phyloP scores from a whole-genome alignment of 306 rosid species.

The Trifolium subterraneum region DNA sequence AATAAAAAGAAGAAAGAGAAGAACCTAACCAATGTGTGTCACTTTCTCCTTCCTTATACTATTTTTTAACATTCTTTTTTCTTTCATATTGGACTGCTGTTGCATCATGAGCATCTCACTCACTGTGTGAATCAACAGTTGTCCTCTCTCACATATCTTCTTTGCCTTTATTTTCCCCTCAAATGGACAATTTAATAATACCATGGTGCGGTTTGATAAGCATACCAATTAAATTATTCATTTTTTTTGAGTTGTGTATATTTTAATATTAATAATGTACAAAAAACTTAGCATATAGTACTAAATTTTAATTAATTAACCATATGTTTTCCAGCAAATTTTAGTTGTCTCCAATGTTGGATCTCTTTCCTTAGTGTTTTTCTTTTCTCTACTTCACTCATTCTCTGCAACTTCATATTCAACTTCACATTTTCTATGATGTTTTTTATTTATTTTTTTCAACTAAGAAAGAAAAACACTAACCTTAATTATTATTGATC shows the following conservation, averaged over 20 bases:
- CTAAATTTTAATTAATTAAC: conserved; percentile 33
- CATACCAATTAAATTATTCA: conserved; percentile 31
- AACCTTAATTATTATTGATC: conserved; percentile 27
- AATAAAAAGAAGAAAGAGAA: conserved; percentile 1
- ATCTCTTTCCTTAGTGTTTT: conserved; percentile 45
- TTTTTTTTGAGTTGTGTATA: neutral
- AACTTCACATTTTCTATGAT: conserved; percentile 27
- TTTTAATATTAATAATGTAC: conserved; percentile 39
- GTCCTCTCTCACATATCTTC: conserved; percentile 27
- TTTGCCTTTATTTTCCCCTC: neutral
- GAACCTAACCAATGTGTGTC: neutral
- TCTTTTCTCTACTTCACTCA: neutral
- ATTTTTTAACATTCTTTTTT: conserved; percentile 30
- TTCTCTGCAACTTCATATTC: too few species aligned
- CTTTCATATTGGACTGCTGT: conserved; percentile 41
- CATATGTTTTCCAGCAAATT: conserved; percentile 50
- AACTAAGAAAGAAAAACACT: neutral
- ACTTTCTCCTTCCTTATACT: neutral
- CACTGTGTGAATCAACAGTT: conserved; percentile 36
- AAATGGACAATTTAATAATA: conserved; percentile 35
- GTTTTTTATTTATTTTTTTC: neutral
- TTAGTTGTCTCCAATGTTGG: conserved; percentile 48
- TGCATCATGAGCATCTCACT: conserved; percentile 45
- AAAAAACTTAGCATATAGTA: conserved; percentile 29
- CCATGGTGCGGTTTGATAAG: conserved; percentile 38